Evolutionary conservation across 176 grass and related monocot genomes (phyloP).

Genomic region (Microstegium vimineum): DNA sequence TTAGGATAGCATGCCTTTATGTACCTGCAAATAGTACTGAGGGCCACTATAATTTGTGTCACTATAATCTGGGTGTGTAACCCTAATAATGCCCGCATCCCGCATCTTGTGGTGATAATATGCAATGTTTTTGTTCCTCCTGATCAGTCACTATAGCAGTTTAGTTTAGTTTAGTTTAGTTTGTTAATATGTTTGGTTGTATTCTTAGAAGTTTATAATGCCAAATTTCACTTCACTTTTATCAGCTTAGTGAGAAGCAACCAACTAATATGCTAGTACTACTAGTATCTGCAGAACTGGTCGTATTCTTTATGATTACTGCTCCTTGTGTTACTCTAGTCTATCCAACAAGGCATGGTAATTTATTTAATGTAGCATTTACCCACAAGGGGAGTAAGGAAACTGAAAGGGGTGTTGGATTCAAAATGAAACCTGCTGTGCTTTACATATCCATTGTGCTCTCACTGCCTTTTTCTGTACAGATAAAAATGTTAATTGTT

Average conservation of each 20-base stretch:
- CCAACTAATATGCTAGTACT: neutral
- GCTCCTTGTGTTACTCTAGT: neutral
- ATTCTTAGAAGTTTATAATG: neutral
- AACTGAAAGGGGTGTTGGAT: neutral
- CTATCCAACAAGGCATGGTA: neutral
- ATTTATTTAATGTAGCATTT: neutral
- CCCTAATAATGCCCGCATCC: too few species aligned
- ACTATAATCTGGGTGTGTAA: too few species aligned
- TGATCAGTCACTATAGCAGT: neutral
- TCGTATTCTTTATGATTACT: neutral
- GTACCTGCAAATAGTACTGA: neutral
- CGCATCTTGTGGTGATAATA: neutral
- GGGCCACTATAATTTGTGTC: neutral
- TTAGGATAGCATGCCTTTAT: constrained; percentile 4
- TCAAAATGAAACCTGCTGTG: neutral
- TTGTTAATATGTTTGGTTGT: neutral
- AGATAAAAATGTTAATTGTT: neutral
- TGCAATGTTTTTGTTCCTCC: neutral
- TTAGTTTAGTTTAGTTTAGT: too few species aligned
- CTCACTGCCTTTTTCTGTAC: neutral
- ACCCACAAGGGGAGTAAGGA: neutral
- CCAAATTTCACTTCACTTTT: neutral
- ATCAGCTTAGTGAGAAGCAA: neutral
- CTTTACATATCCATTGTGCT: neutral
- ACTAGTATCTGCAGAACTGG: neutral